Evolutionary conservation across 352 stramenopile species (phyloP), one percentile per base, ranked within the genome.

Genomic region (Globisporangium abappressorium): DNA sequence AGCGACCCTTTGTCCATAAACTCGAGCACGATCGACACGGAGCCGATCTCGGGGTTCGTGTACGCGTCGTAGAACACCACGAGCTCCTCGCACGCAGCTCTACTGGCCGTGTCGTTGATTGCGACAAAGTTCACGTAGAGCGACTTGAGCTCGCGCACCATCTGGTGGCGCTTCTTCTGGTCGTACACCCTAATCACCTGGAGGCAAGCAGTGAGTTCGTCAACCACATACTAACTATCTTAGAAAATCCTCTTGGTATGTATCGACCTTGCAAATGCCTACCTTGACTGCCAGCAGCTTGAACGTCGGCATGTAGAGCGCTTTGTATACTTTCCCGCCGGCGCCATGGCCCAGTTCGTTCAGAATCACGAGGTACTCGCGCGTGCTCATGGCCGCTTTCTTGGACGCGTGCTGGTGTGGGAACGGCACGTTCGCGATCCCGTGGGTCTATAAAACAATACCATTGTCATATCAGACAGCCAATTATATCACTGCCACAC

Each of bases 1-100:
- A 98, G 75, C 8, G 90, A 97, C 1, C 94, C 94, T 11, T 84
- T 90, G 62, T 97, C 85, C 93, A 98, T 98, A 71, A 97, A 98
- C 75, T 98, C 94, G 24, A 98, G 74, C n/a, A 98, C 85, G 57
- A 98, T 97, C 5, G 85, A 96, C 12, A 98, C 91, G 0, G 81
- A 90, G 7, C 90, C 87, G 7, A 87, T 78, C 57, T 93, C 79
- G 0, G 89, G 87, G 69, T 97, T 96, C 26, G 85, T 97, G 72
- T 95, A 98, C 6, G 94, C 94, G 66, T 98, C 93, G 64, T 97
- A 97, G 71, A 98, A 97, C 9, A 91, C 70, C 9, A 97, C 91
- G 38, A 97, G 81, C 33, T 96, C 87, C 28, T 89, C 78, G 41
- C 87, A 94, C 7, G 87, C 84, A 7, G 81, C 82, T 53, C 78